Evolutionary conservation across 2,329 filamentous ascomycete genomes (phyloP).

Genomic region (Camptophora hylomeconis): DNA sequence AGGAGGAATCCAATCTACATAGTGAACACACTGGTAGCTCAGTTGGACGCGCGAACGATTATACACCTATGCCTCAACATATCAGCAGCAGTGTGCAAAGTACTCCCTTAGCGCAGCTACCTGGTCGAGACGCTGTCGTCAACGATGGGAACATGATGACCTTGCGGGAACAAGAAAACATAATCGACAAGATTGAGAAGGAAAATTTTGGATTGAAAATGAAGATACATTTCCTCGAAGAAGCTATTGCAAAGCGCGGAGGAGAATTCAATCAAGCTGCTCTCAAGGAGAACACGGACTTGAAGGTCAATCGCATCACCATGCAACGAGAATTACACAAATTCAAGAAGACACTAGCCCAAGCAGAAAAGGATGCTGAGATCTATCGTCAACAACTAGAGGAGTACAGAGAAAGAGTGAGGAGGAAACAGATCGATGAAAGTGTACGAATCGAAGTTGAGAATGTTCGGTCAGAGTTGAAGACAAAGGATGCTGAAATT

Average conservation of each 20-base stretch:
- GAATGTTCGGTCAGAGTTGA: constrained; percentile 35
- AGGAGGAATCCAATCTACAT: constrained; percentile 57
- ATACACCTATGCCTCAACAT: constrained; percentile 62
- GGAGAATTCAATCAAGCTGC: constrained; percentile 82
- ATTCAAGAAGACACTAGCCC: constrained; percentile 71
- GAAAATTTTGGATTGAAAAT: constrained; percentile 96
- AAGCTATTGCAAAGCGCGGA: constrained; percentile 73
- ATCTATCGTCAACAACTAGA: constrained; percentile 67
- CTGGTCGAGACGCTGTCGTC: constrained; percentile 53
- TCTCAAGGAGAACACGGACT: constrained; percentile 85
- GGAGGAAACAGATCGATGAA: constrained; percentile 61
- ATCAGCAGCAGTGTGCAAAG: constrained; percentile 73
- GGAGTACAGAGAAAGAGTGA: constrained; percentile 70
- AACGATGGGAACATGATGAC: constrained; percentile 85
- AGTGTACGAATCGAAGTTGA: constrained; percentile 51
- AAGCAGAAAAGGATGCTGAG: constrained; percentile 78
- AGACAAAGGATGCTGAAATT: constrained; percentile 32
- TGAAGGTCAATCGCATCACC: constrained; percentile 84
- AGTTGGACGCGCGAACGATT: constrained; percentile 47
- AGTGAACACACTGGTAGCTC: constrained; percentile 51
- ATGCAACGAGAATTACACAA: constrained; percentile 77
- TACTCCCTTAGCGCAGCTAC: constrained; percentile 63
- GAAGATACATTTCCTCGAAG: constrained; percentile 93
- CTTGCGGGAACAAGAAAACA: constrained; percentile 82
- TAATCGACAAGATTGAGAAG: constrained; percentile 90